A percentile compares a stretch with the other conserved stretches of the same genome.
Evolutionary conservation across 495 filamentous ascomycete genomes (phyloP).

Genomic region (Penicillium desertorum): DNA sequence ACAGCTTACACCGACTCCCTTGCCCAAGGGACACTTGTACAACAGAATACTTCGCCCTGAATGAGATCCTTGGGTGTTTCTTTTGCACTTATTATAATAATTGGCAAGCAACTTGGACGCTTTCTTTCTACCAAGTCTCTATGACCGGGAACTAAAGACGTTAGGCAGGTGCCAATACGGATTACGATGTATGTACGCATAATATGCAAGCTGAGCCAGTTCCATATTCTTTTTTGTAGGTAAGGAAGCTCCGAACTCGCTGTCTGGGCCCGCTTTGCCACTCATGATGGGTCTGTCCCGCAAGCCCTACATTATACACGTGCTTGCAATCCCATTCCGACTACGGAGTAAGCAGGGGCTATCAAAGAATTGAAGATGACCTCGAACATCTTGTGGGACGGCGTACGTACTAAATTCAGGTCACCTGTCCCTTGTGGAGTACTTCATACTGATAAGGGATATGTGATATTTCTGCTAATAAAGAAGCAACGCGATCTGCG

Average conservation of each 20-base stretch:
- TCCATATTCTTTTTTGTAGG: neutral
- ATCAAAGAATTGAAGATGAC: conserved; percentile 13
- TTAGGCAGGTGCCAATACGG: conserved; percentile 4
- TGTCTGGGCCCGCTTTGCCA: neutral
- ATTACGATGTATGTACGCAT: neutral
- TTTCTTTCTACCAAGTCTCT: conserved; percentile 10
- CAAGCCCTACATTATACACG: conserved; percentile 2
- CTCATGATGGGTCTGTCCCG: neutral
- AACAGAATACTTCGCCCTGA: neutral
- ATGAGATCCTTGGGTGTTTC: neutral
- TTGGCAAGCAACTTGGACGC: neutral
- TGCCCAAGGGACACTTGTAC: neutral
- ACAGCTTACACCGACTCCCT: conserved; percentile 15
- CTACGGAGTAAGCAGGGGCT: conserved; percentile 10
- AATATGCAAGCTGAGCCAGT: neutral
- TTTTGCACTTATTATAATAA: neutral
- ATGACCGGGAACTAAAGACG: conserved; percentile 4
- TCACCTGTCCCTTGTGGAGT: conserved; percentile 12
- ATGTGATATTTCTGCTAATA: neutral
- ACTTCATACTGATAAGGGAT: neutral
- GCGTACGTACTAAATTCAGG: neutral
- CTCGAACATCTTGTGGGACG: conserved; percentile 17
- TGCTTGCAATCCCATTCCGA: neutral
- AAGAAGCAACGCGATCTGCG: neutral
- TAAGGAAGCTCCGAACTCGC: neutral